Evolutionary conservation across 1,284 basidiomycete genomes (phyloP), one percentile per base, ranked within the genome.

Genomic region (Anthracocystis setariae): DNA sequence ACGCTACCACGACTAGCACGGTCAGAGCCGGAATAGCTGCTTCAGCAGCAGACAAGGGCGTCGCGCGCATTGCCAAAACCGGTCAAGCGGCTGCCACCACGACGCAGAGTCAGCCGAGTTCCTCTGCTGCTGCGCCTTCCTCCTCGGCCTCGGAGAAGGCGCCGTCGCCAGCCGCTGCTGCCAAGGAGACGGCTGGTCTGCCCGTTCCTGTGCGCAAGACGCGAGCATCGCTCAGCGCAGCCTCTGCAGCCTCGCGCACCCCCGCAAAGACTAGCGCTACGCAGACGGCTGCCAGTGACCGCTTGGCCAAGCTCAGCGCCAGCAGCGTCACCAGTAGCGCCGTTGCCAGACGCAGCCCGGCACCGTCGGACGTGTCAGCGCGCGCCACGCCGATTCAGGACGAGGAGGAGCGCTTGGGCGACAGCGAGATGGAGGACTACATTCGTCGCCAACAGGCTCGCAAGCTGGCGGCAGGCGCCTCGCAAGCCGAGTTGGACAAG

Each of bases 371-470:
- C 33, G 50, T 65, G 13, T 71, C 68, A 2, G 32, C 57, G 15
- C 57, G 68, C 24, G 66, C 57, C 3, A 68, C 73, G 18, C 53
- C 71, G 4, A 54, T 60, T 1, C 53, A 79, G 10, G 78, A 81
- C 69, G 95, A 98, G 67, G 96, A 98, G 73, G 94, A 98, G 83
- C 64, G 90, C 1, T 84, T 90, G 13, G 96, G 92, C 20, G 96
- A 99, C 79, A 92, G 94, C 67, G 96, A 99, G 85, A 98, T 99
- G 95, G 85, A 91, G 78, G 90, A 91, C 64, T 98, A 97, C 83
- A 93, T 98, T 64, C 88, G 89, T 72, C 88, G 94, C 29, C 91
- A 96, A 75, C 91, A 94, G 73, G 89, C 91, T 13, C 92, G 93
- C 85, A 93, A 92, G 83, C 84, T 94, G 55, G 91, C 93, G 2